Base-by-base conservation (phyloP, 495 filamentous ascomycete genomes). In the Penicillium paradoxum region DNA sequence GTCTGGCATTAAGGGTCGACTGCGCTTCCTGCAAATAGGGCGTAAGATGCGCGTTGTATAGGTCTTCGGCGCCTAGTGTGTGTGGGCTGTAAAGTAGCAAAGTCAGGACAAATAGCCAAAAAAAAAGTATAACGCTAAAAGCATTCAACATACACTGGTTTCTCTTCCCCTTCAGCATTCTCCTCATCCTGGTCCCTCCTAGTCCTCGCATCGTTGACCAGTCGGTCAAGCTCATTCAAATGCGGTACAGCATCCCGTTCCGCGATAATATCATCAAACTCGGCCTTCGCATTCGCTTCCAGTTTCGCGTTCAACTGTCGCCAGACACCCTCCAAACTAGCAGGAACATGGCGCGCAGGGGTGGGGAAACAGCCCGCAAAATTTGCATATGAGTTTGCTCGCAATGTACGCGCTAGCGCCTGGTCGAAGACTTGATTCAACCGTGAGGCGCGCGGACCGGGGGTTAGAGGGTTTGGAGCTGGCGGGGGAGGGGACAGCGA, bases 331-430 rank as follows among this genome's bases (percentile, higher is more conserved):
- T 80, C 76, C 54, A 95, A 59, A 18, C 80, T 79, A 4, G 79
- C 84, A 1, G 88, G 85, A 25, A 85, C 86, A 58, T 85, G 70
- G 54, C 73, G 70, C 18, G 90, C 86, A 7, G 90, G 79, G 3
- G 89, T 91, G 0, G 93, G 93, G 68, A 95, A 98, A 67, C 93
- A 98, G 18, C 84, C 75, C 0, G 85, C 78, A 63, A 98, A 96
- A 63, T 90, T 91, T 41, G 77, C 75, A 66, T 86, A 89, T 32
- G 78, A 83, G 67, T 89, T 83, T 54, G 87, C 85, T 51, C 78
- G 79, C 5, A 95, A 77, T 1, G 90, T 89, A 53, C 85, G 79
- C 10, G 75, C 72, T 13, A 95, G 77, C 1, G 88, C 84, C 33
- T 83, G 75, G 36, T 76, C 73, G 69, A 89, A 92, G 41, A 93